Percentiles rank a stretch among this genome's conserved stretches.
phyloP scores from a whole-genome alignment of 2,329 filamentous ascomycete genomes.

The Phyllosticta capitalensis region DNA sequence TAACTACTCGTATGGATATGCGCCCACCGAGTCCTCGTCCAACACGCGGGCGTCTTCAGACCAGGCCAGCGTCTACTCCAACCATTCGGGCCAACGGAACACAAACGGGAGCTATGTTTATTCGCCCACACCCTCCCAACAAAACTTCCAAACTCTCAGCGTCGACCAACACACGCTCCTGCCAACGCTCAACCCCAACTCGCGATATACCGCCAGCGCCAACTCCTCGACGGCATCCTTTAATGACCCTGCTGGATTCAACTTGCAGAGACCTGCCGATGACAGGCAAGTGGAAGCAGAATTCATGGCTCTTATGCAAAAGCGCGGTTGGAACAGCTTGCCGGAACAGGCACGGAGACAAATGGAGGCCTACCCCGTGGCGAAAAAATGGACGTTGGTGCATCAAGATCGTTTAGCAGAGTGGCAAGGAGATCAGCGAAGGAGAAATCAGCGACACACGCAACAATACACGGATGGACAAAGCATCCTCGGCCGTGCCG shows the following conservation, averaged over 20 bases:
- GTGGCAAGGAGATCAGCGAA: slow-evolving; percentile 88
- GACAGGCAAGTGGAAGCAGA: slow-evolving; percentile 81
- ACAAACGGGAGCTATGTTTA: slow-evolving; percentile 34
- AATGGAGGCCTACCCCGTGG: slow-evolving; percentile 89
- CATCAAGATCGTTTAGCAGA: slow-evolving; percentile 91
- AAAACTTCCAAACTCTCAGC: slow-evolving; percentile 36
- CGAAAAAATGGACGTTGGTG: slow-evolving; percentile 96
- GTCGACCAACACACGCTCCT: slow-evolving; percentile 30
- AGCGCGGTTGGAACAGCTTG: slow-evolving; percentile 93
- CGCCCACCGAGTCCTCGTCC: slow-evolving; percentile 33
- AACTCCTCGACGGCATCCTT: slow-evolving; percentile 37
- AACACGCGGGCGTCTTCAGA: slow-evolving; percentile 52
- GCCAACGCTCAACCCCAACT: slow-evolving; percentile 26
- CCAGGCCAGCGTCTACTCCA: slow-evolving; percentile 55
- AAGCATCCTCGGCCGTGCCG: slow-evolving; percentile 63
- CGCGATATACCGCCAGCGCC: slow-evolving; percentile 29
- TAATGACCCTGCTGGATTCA: slow-evolving; percentile 42
- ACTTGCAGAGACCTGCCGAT: slow-evolving; percentile 65
- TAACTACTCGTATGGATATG: slow-evolving; percentile 12
- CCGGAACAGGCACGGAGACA: slow-evolving; percentile 89
- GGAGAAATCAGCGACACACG: slow-evolving; percentile 62
- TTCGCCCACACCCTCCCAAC: slow-evolving; percentile 49
- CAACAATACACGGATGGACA: slow-evolving; percentile 54
- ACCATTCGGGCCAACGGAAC: slow-evolving; percentile 45
- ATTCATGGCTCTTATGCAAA: slow-evolving; percentile 91